Conservation (phyloP, 805 yeast species). For the Nakazawaea anatomiae region DNA sequence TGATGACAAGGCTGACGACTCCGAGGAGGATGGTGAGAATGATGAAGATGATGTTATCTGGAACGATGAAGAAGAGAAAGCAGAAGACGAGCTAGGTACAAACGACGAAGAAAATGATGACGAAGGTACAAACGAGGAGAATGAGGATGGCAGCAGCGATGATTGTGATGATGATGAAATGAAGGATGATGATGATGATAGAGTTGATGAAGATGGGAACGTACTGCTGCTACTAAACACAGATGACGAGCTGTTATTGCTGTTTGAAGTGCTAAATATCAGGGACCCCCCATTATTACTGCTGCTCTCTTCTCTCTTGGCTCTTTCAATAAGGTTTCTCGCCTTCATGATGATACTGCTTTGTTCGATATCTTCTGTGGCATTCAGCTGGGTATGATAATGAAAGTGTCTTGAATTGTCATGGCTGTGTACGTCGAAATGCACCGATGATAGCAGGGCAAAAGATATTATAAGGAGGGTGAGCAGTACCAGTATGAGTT, state of each 20-base stretch:
- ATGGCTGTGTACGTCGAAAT: background rate
- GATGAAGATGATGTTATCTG: background rate
- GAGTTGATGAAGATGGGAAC: background rate
- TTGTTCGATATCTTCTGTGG: slow-evolving; percentile 1
- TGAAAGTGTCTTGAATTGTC: background rate
- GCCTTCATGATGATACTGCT: slow-evolving; percentile 2
- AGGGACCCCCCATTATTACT: background rate
- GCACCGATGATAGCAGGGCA: background rate
- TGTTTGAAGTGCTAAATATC: background rate
- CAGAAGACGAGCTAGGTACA: slow-evolving; percentile 11
- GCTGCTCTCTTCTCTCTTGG: background rate
- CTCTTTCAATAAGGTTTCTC: slow-evolving; percentile 1
- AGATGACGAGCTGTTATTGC: background rate
- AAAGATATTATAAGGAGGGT: background rate
- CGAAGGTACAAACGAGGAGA: background rate
- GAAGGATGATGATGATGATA: background rate
- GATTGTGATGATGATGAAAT: background rate
- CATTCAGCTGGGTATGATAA: background rate
- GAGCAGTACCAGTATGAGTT: background rate
- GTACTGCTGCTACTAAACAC: background rate
- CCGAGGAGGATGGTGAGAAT: background rate
- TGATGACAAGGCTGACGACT: background rate
- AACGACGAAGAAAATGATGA: slow-evolving; percentile 14
- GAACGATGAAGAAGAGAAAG: background rate
- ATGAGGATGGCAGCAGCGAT: background rate